These are phyloP conservation scores for Colletotrichum lentis DNA, from an alignment of 2,329 filamentous ascomycete genomes.

Conservation along the genomic window DNA sequence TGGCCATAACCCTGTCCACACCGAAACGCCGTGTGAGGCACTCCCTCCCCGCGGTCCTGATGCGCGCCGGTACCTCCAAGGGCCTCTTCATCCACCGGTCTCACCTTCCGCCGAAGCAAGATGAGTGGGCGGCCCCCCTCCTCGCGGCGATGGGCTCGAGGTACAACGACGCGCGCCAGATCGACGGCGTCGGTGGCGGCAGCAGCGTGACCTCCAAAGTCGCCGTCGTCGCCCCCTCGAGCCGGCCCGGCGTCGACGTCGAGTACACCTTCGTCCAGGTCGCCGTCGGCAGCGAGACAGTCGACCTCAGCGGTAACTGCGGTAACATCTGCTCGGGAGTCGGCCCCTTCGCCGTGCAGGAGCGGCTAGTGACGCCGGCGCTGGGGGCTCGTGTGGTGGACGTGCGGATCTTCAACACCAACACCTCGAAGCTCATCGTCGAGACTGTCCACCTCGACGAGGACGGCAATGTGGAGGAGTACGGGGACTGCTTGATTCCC, in stretches of 20 bases:
- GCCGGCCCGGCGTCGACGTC: constrained; percentile 58
- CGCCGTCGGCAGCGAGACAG: constrained; percentile 61
- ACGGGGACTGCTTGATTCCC: constrained; percentile 64
- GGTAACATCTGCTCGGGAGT: constrained; percentile 70
- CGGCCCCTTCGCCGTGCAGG: constrained; percentile 66
- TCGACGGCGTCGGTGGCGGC: constrained; percentile 70
- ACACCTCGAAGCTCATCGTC: constrained; percentile 65
- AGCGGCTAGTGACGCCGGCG: constrained; percentile 50
- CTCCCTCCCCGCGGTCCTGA: constrained; percentile 61
- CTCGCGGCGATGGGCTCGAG: constrained; percentile 62
- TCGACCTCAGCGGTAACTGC: constrained; percentile 69
- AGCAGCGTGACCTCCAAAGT: constrained; percentile 70
- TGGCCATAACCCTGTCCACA: constrained; percentile 15
- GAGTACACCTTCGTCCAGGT: constrained; percentile 72
- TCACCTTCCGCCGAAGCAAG: constrained; percentile 57
- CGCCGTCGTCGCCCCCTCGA: constrained; percentile 59
- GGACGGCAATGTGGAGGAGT: constrained; percentile 55
- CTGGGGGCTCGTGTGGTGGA: constrained; percentile 32
- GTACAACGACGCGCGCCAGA: constrained; percentile 63
- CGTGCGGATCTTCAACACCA: constrained; percentile 66
- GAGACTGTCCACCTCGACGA: constrained; percentile 61
- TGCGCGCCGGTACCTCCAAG: constrained; percentile 70
- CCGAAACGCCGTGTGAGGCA: constrained; percentile 35
- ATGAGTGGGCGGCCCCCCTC: constrained; percentile 62
- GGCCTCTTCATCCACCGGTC: constrained; percentile 65